Evolutionary conservation across 1,284 basidiomycete genomes (phyloP), one percentile per base, ranked within the genome.

Genomic region (Volvariella surrecta): DNA sequence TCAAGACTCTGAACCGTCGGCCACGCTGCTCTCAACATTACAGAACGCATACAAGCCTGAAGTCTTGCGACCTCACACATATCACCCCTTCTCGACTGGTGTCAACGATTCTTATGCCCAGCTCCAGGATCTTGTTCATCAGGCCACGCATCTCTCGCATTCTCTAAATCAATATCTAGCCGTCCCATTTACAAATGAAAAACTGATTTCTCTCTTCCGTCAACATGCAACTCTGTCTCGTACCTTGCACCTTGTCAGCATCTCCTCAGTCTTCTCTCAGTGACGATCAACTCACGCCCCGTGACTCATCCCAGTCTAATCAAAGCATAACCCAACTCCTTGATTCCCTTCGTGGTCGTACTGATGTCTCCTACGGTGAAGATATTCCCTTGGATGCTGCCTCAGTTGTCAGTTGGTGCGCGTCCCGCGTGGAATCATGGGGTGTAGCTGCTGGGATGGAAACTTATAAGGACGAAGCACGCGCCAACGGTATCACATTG

Each of bases 361-460:
- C 63, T 24, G 67, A 63, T 13, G 64, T 66, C 32, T 57, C 54
- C n/a, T 81, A 76, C 51, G 76, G 76, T 31, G 78, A 81, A 61
- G 76, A 76, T 50, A 68, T 82, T 31, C 79, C 79, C 7, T 55
- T 74, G 24, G 68, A 78, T 32, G 58, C 63, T 7, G 48, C 56
- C 2, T 51, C 58, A 4, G 55, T 78, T 7, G 60, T 69, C 3
- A 66, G 70, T 16, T 82, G 78, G 74, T 75, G 73, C 53, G 60
- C 80, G 16, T 63, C 70, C 2, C 69, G 73, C 17, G 62, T 87
- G 17, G 68, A 73, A 48, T 55, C 68, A 28, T 85, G 81, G 78
- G 76, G 74, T 15, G 67, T 67, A 11, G 61, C 68, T 18, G 76
- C 70, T 10, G 80, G 81, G 31, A 82, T 88, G 82, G 81, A 85